Evolutionary conservation across 305 asterid genomes (phyloP), one percentile per base, ranked within the genome.

Genomic region (Solanum hybrid): DNA sequence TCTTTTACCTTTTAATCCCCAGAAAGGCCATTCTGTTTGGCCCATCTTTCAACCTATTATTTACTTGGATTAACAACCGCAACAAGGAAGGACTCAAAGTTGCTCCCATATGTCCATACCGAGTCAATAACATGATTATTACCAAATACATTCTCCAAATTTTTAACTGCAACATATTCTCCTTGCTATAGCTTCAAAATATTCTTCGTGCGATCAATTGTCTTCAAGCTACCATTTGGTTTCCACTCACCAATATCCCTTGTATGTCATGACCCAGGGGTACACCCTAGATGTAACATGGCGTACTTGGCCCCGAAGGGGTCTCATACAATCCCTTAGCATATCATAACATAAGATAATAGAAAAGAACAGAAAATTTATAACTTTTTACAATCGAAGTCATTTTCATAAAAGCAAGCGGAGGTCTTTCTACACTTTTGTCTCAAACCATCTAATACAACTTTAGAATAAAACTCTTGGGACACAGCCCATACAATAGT

Each of bases 211-310:
- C 90, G 91, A 82, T 91, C 92, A 20, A 91, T 91, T 85, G 78
- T 86, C 83, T 89, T 91, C 87, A 91, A 36, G 79, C 91, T 78
- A 73, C 92, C 92, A 67, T 86, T 91, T 6, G 89, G 73, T 88
- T 90, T 87, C 92, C 92, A 84, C 42, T 88, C 92, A 36, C 92
- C 92, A 84, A 90, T 76, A 88, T 90, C 92, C 78, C 90, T 89
- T 88, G 39, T 39, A 39, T 39, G 46, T 10, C 12, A 11, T 5
- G 13, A 39, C 4, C 4, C 46, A 39, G 46, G 40, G 40, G 40
- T 37, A n/a, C n/a, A n/a, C n/a, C n/a, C n/a, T n/a, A n/a, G n/a
- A n/a, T n/a, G n/a, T n/a, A 37, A 37, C 11, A 37, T 37, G 40
- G 40, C 0, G 11, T 37, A 37, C 40, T 37, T 37, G 11, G 3